Evolutionary conservation across 352 stramenopile genomes (phyloP).

Genomic region (Phytophthora pluvialis): DNA sequence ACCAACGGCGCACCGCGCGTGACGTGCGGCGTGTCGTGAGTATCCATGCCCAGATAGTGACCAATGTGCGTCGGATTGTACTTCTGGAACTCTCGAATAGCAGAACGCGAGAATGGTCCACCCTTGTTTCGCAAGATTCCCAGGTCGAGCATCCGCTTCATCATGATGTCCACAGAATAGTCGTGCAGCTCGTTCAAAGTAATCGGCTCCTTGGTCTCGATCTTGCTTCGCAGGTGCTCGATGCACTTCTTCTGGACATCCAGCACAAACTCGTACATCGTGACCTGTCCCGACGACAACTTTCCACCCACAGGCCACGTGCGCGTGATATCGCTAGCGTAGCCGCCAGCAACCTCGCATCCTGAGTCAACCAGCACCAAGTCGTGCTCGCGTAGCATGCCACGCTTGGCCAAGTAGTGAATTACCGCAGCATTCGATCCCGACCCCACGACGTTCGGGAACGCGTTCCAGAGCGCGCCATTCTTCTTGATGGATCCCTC

Average conservation of each 20-base stretch:
- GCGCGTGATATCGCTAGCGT: constrained; percentile 85
- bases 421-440: constrained; percentile 84
- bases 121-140: constrained; percentile 56
- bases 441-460: constrained; percentile 82
- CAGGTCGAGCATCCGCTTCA: constrained; percentile 64
- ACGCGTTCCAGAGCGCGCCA: constrained; percentile 80
- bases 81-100: constrained; percentile 68
- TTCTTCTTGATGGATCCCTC: constrained; percentile 77
- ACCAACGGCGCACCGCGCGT: constrained; percentile 60
- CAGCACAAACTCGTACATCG: constrained; percentile 81
- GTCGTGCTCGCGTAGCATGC: constrained; percentile 61
- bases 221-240: constrained; percentile 50
- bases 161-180: constrained; percentile 78
- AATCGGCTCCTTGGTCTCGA: constrained; percentile 56
- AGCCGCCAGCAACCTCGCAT: constrained; percentile 80
- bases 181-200: constrained; percentile 79
- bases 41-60: constrained; percentile 87
- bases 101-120: constrained; percentile 35
- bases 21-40: constrained; percentile 82
- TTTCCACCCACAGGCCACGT: constrained; percentile 71
- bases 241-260: constrained; percentile 82
- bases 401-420: constrained; percentile 82
- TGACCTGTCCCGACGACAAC: constrained; percentile 53
- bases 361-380: constrained; percentile 87
- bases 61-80: constrained; percentile 90